Evolutionary conservation across 2,329 filamentous ascomycete genomes (phyloP), one percentile per base, ranked within the genome.

Genomic region (Orbilia oligospora): DNA sequence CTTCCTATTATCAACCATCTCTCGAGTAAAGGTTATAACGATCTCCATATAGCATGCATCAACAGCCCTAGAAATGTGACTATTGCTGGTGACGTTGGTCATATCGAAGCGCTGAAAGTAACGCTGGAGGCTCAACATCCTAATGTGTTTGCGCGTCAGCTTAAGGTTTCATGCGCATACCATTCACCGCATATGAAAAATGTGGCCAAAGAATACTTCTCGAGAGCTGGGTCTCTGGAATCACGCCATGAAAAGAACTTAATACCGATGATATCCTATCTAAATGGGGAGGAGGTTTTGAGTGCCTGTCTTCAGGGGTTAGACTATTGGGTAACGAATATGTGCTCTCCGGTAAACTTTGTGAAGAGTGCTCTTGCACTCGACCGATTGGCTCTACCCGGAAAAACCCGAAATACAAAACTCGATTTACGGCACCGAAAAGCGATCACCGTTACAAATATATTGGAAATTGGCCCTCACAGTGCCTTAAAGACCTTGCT

Each of bases 101-200:
- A 73, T 0, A 82, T 86, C 49, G 82, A 84, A 55, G 22, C 80
- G 6, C 38, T 70, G 18, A 64, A 65, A 27, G 10, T 2, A 4
- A 22, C 20, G 9, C 51, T 55, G 5, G 3, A 27, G 33, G 33
- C 22, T 16, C 63, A 70, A 55, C n/a, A 24, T 24, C 20, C 20
- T 14, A 51, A n/a, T 0, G n/a, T 51, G 18, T 82, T 84, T 20
- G 82, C 82, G 3, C 81, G 86, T 4, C 82, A 83, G n/a, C 83
- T 86, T 5, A 83, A 83, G 1, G 85, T 86, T 44, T 84, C 85
- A 58, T 84, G 83, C 1, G 86, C 86, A 0, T 87, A 86, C 76
- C 86, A 87, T 80, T 86, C 85, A 0, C 83, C 83, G 24, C 85
- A 85, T 68, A 86, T 86, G 85, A 80, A 82, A 78, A 24, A 68